Conservation (phyloP, 495 filamentous ascomycete species). For the Opeltia flavorubescens region DNA sequence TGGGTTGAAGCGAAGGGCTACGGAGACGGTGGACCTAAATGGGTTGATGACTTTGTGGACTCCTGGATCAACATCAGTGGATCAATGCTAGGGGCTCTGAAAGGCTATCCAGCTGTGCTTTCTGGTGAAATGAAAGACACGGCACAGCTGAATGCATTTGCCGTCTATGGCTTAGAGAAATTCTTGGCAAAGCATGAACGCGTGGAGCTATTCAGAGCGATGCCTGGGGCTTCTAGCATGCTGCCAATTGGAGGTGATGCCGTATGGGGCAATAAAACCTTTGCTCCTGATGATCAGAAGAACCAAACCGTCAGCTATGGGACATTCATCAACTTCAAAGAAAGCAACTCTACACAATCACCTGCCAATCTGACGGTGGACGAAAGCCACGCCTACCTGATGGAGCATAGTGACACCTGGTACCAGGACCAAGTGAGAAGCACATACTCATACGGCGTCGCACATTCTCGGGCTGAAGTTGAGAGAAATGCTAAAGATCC, state of each 20-base stretch:
- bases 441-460: conserved; percentile 82
- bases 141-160: conserved; percentile 92
- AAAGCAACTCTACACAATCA: conserved; percentile 47
- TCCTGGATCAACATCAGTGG: conserved; percentile 97
- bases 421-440: conserved; percentile 54
- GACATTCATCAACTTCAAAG: conserved; percentile 74
- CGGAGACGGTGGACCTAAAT: conserved; percentile 68
- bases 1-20: conserved; percentile 78
- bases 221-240: conserved; percentile 95
- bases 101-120: conserved; percentile 79
- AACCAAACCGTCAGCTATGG: conserved; percentile 61
- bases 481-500: conserved; percentile 73
- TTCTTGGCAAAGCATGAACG: conserved; percentile 83
- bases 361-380: conserved; percentile 64
- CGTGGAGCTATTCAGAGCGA: conserved; percentile 86
- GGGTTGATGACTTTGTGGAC: conserved; percentile 84
- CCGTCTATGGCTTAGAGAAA: conserved; percentile 92
- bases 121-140: conserved; percentile 98
- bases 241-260: conserved; percentile 89
- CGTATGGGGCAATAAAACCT: conserved; percentile 82
- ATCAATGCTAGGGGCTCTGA: conserved; percentile 91
- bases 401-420: conserved; percentile 70
- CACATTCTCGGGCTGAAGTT: conserved; percentile 65
- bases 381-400: conserved; percentile 62
- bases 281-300: conserved; percentile 78